Conservation (phyloP, 305 asterid genomes). For the Withania somnifera region DNA sequence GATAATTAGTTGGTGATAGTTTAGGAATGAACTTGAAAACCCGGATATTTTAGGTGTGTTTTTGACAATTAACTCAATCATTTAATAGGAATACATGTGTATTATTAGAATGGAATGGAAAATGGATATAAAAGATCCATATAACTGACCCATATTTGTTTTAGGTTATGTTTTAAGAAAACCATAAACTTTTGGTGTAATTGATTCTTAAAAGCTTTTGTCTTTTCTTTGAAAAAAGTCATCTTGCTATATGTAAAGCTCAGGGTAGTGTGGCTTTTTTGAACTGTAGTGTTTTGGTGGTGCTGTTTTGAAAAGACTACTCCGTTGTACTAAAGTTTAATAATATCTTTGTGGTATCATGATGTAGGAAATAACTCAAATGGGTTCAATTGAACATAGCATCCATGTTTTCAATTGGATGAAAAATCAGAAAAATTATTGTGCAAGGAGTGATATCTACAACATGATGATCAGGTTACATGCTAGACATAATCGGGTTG, state of each 20-base stretch:
- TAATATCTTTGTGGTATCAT: conserved; percentile 4
- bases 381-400: conserved; percentile 69
- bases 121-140: no score
- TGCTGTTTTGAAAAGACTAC: background rate
- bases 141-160: no score
- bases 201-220: background rate
- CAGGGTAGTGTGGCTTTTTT: background rate
- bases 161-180: no score
- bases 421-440: conserved; percentile 79
- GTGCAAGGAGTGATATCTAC: conserved; percentile 73
- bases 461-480: conserved; percentile 89
- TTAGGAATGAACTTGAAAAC: no score
- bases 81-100: background rate
- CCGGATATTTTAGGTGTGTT: no score
- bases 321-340: background rate
- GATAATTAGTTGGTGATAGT: no score
- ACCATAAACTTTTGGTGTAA: no score
- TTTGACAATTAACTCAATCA: no score
- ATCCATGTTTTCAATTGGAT: conserved; percentile 83
- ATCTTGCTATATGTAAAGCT: background rate
- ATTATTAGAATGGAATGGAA: background rate
- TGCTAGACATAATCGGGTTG: conserved; percentile 68
- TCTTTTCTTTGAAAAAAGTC: background rate
- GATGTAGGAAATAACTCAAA: conserved; percentile 63
- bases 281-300: background rate